Evolutionary conservation across 345 rosid genomes (phyloP).

Genomic region (Toxicodendron radicans): DNA sequence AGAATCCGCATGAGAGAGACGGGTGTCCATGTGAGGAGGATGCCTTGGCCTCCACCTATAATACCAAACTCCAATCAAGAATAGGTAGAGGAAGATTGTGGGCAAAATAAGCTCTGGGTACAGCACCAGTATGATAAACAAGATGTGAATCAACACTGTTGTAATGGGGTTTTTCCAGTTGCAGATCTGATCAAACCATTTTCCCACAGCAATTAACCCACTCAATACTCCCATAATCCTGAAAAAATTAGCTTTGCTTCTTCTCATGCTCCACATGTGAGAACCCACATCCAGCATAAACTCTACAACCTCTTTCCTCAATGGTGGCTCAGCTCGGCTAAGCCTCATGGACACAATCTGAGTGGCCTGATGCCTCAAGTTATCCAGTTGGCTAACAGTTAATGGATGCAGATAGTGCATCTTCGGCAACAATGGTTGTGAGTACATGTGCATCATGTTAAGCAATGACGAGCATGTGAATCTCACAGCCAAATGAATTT

Average conservation of each 20-base stretch:
- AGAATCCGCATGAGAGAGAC: slow-evolving; percentile 83
- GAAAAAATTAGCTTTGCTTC: slow-evolving; percentile 96
- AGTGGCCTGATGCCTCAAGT: slow-evolving; percentile 86
- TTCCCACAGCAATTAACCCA: slow-evolving; percentile 81
- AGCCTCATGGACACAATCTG: slow-evolving; percentile 82
- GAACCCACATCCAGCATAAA: slow-evolving; percentile 94
- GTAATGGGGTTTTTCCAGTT: slow-evolving; percentile 91
- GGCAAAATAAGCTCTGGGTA: slow-evolving; percentile 91
- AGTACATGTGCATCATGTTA: slow-evolving; percentile 94
- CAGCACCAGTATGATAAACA: slow-evolving; percentile 81
- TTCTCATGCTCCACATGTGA: slow-evolving; percentile 98
- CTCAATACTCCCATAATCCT: slow-evolving; percentile 79
- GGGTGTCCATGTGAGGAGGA: slow-evolving; percentile 97
- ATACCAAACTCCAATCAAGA: slow-evolving; percentile 91
- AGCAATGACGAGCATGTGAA: slow-evolving; percentile 83
- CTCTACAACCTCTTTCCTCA: slow-evolving; percentile 89
- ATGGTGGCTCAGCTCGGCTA: slow-evolving; percentile 82
- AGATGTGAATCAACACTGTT: slow-evolving; percentile 76
- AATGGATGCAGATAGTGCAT: slow-evolving; percentile 91
- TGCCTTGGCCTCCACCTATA: slow-evolving; percentile 93
- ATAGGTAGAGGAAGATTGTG: slow-evolving; percentile 83
- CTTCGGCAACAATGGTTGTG: slow-evolving; percentile 76
- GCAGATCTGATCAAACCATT: slow-evolving; percentile 94
- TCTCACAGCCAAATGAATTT: slow-evolving; percentile 87
- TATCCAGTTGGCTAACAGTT: slow-evolving; percentile 86